phyloP scores from a whole-genome alignment of 1,139 yeast species.

The Taphrina pruni region DNA sequence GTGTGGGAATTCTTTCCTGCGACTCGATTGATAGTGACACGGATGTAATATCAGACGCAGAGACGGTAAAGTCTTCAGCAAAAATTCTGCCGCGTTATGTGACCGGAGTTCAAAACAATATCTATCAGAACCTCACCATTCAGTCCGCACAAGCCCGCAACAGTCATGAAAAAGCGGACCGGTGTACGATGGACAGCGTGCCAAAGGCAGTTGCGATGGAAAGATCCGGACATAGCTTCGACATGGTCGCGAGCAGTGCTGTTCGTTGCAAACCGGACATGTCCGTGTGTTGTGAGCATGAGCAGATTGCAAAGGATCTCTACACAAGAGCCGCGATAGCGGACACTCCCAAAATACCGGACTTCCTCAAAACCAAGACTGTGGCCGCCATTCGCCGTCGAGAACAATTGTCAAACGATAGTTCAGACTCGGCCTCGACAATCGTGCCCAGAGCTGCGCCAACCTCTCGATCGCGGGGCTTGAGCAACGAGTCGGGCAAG shows the following conservation, averaged over 20 bases:
- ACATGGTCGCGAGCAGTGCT: neutral
- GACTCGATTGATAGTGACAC: neutral
- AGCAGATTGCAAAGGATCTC: neutral
- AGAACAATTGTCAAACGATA: neutral
- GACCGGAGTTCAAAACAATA: neutral
- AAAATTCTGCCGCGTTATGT: neutral
- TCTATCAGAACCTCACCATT: neutral
- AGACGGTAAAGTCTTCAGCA: neutral
- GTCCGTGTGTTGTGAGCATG: neutral
- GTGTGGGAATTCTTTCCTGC: neutral
- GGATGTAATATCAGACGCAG: neutral
- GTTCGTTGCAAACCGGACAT: neutral
- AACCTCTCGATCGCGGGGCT: neutral
- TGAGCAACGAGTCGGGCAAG: neutral
- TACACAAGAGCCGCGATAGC: neutral
- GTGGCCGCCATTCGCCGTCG: neutral
- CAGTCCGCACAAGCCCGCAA: neutral
- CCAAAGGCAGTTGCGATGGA: neutral
- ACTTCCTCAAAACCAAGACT: neutral
- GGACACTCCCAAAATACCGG: neutral
- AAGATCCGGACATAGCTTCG: neutral
- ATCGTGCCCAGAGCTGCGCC: neutral
- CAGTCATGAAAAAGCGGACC: neutral
- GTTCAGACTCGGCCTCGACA: conserved; percentile 8
- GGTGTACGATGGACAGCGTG: neutral